Conservation (phyloP, 2,329 filamentous ascomycete species). For the Elsinoe fawcettii region DNA sequence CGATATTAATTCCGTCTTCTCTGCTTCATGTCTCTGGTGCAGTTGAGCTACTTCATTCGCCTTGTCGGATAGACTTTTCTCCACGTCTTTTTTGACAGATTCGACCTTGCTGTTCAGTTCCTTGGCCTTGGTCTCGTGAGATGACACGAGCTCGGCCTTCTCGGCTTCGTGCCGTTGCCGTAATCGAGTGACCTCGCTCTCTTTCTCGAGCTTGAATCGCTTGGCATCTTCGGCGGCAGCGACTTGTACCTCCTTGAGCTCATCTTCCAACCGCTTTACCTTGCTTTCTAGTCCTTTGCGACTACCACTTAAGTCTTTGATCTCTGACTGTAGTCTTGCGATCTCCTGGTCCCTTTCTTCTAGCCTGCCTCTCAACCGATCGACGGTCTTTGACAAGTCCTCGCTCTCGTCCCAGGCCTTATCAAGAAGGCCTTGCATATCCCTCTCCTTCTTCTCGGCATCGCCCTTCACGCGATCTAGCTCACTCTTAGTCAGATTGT, state of each 20-base stretch:
- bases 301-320: slow-evolving; percentile 9
- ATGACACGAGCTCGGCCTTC: background rate
- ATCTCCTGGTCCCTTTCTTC: slow-evolving; percentile 1
- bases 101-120: background rate
- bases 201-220: background rate
- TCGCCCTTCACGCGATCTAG: slow-evolving; percentile 12
- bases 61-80: background rate
- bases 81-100: background rate
- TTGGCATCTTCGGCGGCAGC: background rate
- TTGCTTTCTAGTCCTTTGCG: slow-evolving; percentile 6
- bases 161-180: slow-evolving; percentile 1
- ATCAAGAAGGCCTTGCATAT: slow-evolving; percentile 1
- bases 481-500: slow-evolving; percentile 11
- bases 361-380: background rate
- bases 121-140: background rate
- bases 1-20: background rate
- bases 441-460: slow-evolving; percentile 15
- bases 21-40: too few relatives aligned
- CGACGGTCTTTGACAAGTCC: slow-evolving; percentile 7
- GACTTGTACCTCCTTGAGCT: background rate
- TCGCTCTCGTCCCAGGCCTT: slow-evolving; percentile 13
- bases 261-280: background rate
- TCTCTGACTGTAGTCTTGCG: background rate
- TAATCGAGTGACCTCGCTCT: background rate
- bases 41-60: too few relatives aligned